A percentile compares a stretch with the other conserved stretches of the same genome.
phyloP scores from a whole-genome alignment of 2,329 filamentous ascomycete genomes.

The Claviceps maximensis region DNA sequence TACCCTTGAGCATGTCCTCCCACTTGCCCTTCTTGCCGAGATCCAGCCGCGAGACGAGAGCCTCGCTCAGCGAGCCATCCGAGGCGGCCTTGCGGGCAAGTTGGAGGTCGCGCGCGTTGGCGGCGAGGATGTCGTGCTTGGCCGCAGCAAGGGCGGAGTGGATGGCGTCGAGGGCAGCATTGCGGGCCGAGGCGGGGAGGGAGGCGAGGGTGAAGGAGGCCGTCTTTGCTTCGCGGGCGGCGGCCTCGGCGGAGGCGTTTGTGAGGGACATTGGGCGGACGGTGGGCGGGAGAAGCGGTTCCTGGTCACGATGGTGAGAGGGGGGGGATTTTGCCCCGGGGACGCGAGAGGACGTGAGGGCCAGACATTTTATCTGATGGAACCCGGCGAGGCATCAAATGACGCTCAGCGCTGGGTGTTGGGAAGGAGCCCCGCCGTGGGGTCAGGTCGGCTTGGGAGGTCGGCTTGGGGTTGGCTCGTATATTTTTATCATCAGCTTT shows the following conservation, averaged over 20 bases:
- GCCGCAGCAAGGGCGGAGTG: constrained; percentile 60
- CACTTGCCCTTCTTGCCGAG: constrained; percentile 79
- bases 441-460: too few relatives aligned
- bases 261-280: constrained; percentile 64
- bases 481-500: too few relatives aligned
- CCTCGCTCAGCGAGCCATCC: constrained; percentile 63
- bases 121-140: constrained; percentile 65
- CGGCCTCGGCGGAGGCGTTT: constrained; percentile 64
- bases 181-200: constrained; percentile 61
- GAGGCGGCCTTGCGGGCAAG: constrained; percentile 60
- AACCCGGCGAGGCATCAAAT: too few relatives aligned
- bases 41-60: constrained; percentile 79
- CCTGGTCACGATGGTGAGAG: background rate
- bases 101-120: constrained; percentile 74
- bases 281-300: background rate
- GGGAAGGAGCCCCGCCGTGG: too few relatives aligned
- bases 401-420: too few relatives aligned
- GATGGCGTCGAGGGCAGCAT: constrained; percentile 73
- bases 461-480: too few relatives aligned
- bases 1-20: constrained; percentile 95
- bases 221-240: constrained; percentile 63
- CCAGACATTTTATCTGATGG: too few relatives aligned
- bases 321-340: too few relatives aligned
- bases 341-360: too few relatives aligned
- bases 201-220: constrained; percentile 76